These are phyloP conservation scores for Albugo candida DNA, from an alignment of 352 stramenopile species.

Conservation along the genomic window DNA sequence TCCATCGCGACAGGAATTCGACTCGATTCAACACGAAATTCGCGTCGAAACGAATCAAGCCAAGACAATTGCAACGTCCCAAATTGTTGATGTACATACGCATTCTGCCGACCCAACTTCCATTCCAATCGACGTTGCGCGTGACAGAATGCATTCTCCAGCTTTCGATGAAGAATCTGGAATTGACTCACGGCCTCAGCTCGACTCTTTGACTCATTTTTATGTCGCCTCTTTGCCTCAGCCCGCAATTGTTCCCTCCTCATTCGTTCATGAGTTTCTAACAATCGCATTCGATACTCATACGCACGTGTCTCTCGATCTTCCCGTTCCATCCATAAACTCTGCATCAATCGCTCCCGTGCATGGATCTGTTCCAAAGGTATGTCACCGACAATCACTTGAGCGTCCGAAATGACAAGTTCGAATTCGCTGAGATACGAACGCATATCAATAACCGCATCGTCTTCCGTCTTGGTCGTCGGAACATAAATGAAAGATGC, in stretches of 20 bases:
- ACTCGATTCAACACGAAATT: conserved; percentile 50
- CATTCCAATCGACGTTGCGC: conserved; percentile 13
- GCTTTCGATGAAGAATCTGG: conserved; percentile 52
- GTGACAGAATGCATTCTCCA: conserved; percentile 17
- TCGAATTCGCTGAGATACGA: conserved; percentile 50
- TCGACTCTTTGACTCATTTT: conserved; percentile 3
- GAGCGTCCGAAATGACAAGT: conserved; percentile 32
- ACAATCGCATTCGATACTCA: conserved; percentile 20
- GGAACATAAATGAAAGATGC: no score
- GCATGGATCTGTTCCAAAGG: conserved; percentile 35
- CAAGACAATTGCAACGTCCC: conserved; percentile 24
- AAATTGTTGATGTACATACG: conserved; percentile 34
- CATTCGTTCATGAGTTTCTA: conserved; percentile 21
- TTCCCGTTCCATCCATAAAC: conserved; percentile 20
- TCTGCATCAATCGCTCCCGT: conserved; percentile 37
- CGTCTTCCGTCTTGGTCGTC: no score
- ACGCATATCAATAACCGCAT: no score
- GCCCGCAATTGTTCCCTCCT: conserved; percentile 16
- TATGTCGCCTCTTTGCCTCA: conserved; percentile 9
- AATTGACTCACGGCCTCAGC: conserved; percentile 20
- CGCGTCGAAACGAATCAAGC: neutral
- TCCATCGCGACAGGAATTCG: conserved; percentile 56
- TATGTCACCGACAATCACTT: conserved; percentile 39
- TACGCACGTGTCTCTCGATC: conserved; percentile 32
- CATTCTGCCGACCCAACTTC: conserved; percentile 37